A percentile compares a stretch with the other conserved stretches of the same genome.
These are phyloP conservation scores for Castanea sativa DNA, from an alignment of 306 rosid species.

Conservation along the genomic window DNA sequence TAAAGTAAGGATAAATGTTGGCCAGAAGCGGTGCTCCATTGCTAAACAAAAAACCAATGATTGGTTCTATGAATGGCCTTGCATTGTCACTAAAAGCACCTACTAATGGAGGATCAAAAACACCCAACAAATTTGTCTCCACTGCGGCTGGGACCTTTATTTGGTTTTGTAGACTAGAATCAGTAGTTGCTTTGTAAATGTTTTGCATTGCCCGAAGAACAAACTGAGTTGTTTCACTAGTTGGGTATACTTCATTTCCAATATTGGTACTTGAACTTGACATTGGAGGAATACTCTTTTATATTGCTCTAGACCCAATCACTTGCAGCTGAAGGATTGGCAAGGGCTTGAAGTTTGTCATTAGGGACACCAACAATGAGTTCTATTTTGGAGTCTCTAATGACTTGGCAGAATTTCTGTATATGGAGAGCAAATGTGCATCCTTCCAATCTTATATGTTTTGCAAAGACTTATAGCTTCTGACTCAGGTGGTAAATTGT, in stretches of 20 bases:
- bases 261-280: slow-evolving; percentile 17
- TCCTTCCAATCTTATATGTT: background rate
- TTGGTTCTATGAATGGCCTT: background rate
- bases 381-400: background rate
- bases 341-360: background rate
- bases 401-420: background rate
- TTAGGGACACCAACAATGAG: background rate
- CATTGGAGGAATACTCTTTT: background rate
- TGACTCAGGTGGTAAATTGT: background rate
- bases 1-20: slow-evolving; percentile 19
- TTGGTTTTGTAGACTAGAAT: background rate
- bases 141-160: slow-evolving; percentile 18
- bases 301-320: slow-evolving; percentile 26
- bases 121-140: background rate
- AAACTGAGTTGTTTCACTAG: background rate
- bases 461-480: background rate
- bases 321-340: background rate
- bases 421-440: background rate
- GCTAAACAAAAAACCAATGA: slow-evolving; percentile 2
- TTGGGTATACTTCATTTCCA: slow-evolving; percentile 10
- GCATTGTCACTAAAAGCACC: slow-evolving; percentile 10
- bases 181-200: slow-evolving; percentile 7
- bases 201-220: slow-evolving; percentile 9
- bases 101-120: slow-evolving; percentile 18
- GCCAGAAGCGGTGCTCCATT: slow-evolving; percentile 1